Evolutionary conservation across 73 alveolate species (phyloP).

Genomic region (Paramecium octaurelia): DNA sequence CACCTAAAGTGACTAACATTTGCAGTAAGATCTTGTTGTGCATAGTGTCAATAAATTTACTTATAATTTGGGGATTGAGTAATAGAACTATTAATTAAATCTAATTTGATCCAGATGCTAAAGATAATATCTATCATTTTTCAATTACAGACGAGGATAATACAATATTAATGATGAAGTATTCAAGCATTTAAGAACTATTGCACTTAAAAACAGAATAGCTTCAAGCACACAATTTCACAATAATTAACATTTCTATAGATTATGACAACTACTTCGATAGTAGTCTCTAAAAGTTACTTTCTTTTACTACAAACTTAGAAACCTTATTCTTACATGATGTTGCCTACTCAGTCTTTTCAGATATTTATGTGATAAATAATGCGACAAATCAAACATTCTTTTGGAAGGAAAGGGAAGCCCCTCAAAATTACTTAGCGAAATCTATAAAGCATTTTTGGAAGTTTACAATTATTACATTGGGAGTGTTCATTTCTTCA

Average conservation of each 20-base stretch:
- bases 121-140: neutral
- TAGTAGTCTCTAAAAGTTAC: neutral
- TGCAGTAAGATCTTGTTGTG: neutral
- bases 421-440: neutral
- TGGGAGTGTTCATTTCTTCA: conserved; percentile 38
- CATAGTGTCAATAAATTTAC: neutral
- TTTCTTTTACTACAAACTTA: neutral
- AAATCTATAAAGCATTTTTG: neutral
- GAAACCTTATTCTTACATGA: neutral
- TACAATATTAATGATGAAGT: neutral
- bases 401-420: neutral
- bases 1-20: neutral
- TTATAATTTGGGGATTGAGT: neutral
- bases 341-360: neutral
- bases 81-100: neutral
- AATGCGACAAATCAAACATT: conserved; percentile 5
- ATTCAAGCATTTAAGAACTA: neutral
- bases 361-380: neutral
- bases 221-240: neutral
- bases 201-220: neutral
- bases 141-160: neutral
- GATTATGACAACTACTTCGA: neutral
- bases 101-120: neutral
- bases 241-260: neutral
- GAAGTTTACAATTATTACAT: neutral